Evolutionary conservation across 306 rosid genomes (phyloP).

Genomic region (Quillaja saponaria): DNA sequence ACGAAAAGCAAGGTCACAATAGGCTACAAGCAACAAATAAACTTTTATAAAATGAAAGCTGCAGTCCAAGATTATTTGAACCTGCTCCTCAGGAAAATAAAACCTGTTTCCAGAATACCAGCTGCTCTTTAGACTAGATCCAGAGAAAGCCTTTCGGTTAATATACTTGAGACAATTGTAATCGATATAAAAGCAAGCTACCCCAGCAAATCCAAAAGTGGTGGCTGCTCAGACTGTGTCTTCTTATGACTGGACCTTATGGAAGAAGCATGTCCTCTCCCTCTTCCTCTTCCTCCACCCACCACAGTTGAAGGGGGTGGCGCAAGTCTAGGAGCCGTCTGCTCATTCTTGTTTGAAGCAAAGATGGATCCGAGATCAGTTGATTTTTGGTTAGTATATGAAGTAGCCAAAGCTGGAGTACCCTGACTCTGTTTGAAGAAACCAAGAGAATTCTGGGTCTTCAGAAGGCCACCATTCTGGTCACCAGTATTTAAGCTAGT

Average conservation of each 20-base stretch:
- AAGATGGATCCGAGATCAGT: slow-evolving; percentile 81
- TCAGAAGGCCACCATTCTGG: slow-evolving; percentile 40
- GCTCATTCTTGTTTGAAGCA: slow-evolving; percentile 71
- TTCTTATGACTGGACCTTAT: slow-evolving; percentile 52
- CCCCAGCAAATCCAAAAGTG: slow-evolving; percentile 87
- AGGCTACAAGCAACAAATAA: slow-evolving; percentile 50
- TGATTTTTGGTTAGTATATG: slow-evolving; percentile 42
- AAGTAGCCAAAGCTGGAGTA: slow-evolving; percentile 42
- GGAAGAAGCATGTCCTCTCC: slow-evolving; percentile 56
- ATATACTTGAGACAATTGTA: slow-evolving; percentile 34
- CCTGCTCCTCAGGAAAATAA: slow-evolving; percentile 34
- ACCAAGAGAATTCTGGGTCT: slow-evolving; percentile 58
- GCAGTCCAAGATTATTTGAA: slow-evolving; percentile 34
- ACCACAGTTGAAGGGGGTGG: slow-evolving; percentile 85
- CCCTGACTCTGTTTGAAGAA: slow-evolving; percentile 60
- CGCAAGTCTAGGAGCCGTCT: slow-evolving; percentile 71
- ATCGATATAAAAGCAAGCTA: slow-evolving; percentile 20
- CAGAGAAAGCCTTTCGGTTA: slow-evolving; percentile 38
- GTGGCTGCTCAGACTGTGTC: slow-evolving; percentile 64
- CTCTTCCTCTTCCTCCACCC: slow-evolving; percentile 95
- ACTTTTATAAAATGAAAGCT: slow-evolving; percentile 45
- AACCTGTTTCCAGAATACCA: slow-evolving; percentile 40
- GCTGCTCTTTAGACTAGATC: too few relatives aligned
- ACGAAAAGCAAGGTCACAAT: slow-evolving; percentile 41
- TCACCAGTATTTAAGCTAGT: slow-evolving; percentile 36